Conservation (phyloP, 2,329 filamentous ascomycete species). For the Beauveria asiatica region DNA sequence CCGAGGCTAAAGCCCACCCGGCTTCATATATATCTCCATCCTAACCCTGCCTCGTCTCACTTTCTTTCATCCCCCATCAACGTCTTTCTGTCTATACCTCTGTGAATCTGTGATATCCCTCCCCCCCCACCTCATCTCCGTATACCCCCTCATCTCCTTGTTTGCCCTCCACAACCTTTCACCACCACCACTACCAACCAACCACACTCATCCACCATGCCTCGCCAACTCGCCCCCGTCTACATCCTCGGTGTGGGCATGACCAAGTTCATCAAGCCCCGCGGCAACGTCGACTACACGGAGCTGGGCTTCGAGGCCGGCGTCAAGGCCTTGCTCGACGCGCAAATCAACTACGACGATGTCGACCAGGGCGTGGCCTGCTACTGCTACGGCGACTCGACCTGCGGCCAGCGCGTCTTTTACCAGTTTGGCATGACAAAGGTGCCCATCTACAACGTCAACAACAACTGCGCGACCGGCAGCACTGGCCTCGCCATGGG, state of each 20-base stretch:
- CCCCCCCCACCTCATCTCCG: background rate
- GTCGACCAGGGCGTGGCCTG: slow-evolving; percentile 94
- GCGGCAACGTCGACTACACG: slow-evolving; percentile 88
- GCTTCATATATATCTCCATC: slow-evolving; percentile 8
- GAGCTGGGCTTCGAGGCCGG: slow-evolving; percentile 91
- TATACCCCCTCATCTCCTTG: background rate
- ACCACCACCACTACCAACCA: background rate
- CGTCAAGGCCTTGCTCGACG: slow-evolving; percentile 76
- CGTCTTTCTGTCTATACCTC: background rate
- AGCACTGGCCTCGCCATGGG: slow-evolving; percentile 83
- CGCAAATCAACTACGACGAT: slow-evolving; percentile 92
- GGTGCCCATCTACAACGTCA: slow-evolving; percentile 95
- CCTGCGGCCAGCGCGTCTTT: slow-evolving; percentile 91
- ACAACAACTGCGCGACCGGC: slow-evolving; percentile 98
- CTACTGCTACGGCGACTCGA: slow-evolving; percentile 95
- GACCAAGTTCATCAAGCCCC: slow-evolving; percentile 98
- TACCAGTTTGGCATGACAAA: slow-evolving; percentile 98
- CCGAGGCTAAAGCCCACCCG: slow-evolving; percentile 3
- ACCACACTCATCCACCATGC: slow-evolving; percentile 29
- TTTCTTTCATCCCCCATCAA: background rate
- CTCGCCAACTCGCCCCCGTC: slow-evolving; percentile 43
- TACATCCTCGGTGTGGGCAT: slow-evolving; percentile 97
- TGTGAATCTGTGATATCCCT: background rate
- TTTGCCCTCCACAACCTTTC: background rate
- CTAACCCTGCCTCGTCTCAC: background rate